phyloP scores from a whole-genome alignment of 192 early-diverging fungal species.

The Entomortierella beljakovae region DNA sequence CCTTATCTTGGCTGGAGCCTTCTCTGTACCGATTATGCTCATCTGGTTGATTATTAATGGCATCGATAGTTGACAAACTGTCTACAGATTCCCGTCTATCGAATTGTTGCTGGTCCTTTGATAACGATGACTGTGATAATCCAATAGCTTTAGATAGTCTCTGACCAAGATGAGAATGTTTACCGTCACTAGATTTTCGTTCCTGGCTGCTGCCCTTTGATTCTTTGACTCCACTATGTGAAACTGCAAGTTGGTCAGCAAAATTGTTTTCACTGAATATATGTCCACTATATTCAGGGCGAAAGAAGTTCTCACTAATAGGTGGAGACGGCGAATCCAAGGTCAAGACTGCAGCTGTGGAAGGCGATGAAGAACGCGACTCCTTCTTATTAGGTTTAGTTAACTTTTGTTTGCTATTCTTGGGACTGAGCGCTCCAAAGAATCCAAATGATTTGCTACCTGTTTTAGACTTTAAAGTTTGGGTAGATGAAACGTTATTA shows the following conservation, averaged over 20 bases:
- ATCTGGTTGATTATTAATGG: not conserved
- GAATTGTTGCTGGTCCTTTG: not conserved
- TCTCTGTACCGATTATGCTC: not conserved
- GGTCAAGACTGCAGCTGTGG: not conserved
- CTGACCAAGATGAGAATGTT: conserved; percentile 22
- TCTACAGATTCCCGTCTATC: conserved; percentile 10
- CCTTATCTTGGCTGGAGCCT: not conserved
- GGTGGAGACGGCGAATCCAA: conserved; percentile 1
- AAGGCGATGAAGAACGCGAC: not conserved
- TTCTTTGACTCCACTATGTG: not conserved
- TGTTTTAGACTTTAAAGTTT: not conserved
- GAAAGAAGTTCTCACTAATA: not conserved
- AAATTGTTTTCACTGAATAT: not conserved
- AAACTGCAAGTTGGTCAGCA: not conserved
- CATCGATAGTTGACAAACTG: conserved; percentile 3
- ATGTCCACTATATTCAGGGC: not conserved
- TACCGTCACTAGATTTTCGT: not conserved
- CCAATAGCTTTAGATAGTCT: conserved; percentile 32
- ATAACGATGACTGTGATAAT: not conserved
- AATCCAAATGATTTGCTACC: conserved; percentile 25
- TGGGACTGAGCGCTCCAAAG: conserved; percentile 35
- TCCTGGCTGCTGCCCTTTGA: not conserved
- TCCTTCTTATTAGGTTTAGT: not conserved
- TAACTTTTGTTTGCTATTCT: conserved; percentile 27
- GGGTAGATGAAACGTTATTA: not conserved